A percentile compares a stretch with the other conserved stretches of the same genome.
Evolutionary conservation across 805 yeast genomes (phyloP).

Genomic region (Allodekkera sacchari): DNA sequence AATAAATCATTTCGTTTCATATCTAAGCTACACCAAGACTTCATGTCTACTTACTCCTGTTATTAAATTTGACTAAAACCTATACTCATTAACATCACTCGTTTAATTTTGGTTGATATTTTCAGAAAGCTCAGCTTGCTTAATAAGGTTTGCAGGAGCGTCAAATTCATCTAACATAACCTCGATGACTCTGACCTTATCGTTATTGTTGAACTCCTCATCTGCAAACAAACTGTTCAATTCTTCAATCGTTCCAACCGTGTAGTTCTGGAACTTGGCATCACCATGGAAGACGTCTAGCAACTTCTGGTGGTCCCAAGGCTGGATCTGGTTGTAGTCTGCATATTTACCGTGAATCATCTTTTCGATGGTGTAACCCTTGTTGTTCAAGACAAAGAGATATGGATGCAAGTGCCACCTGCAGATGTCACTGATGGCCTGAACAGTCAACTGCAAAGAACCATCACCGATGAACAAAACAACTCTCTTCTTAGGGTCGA

Average conservation of each 20-base stretch:
- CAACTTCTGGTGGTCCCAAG: constrained; percentile 56
- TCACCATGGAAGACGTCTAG: constrained; percentile 54
- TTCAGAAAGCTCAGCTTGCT: constrained; percentile 52
- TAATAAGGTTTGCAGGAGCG: constrained; percentile 58
- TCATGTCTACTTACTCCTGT: too few relatives aligned
- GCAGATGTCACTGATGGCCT: constrained; percentile 62
- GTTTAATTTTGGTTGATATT: constrained; percentile 20
- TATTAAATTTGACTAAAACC: too few relatives aligned
- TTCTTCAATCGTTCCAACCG: constrained; percentile 51
- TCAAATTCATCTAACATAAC: constrained; percentile 62
- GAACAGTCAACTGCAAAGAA: constrained; percentile 66
- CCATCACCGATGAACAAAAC: constrained; percentile 69
- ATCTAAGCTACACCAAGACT: too few relatives aligned
- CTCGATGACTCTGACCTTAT: constrained; percentile 58
- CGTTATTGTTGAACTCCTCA: constrained; percentile 41
- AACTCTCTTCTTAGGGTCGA: constrained; percentile 53
- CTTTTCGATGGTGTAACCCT: constrained; percentile 70
- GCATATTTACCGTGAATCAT: constrained; percentile 64
- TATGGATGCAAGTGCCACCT: constrained; percentile 62
- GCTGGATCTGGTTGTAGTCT: constrained; percentile 57
- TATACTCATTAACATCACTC: too few relatives aligned
- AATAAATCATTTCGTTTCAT: too few relatives aligned
- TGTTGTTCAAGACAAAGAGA: constrained; percentile 61
- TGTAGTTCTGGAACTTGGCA: constrained; percentile 41
- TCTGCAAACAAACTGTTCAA: constrained; percentile 41